Conservation (phyloP, 2,329 filamentous ascomycete species). For the Neoascochyta sp. region DNA sequence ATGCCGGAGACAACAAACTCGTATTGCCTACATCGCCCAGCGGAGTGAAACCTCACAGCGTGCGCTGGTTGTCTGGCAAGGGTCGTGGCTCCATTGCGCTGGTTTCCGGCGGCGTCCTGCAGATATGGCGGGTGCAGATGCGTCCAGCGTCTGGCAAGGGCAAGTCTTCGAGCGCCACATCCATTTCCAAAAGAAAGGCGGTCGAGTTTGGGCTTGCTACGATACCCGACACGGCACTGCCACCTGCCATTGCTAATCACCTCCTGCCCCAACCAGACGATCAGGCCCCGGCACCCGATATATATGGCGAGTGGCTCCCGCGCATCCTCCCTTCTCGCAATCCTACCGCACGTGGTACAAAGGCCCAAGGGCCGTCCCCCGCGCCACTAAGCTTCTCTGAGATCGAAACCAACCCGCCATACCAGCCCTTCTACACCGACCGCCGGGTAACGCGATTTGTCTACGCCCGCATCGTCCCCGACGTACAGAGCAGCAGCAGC, state of each 20-base stretch:
- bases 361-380: constrained; percentile 36
- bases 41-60: constrained; percentile 56
- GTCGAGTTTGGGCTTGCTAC: constrained; percentile 64
- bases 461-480: constrained; percentile 45
- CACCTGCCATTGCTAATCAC: constrained; percentile 30
- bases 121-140: constrained; percentile 59
- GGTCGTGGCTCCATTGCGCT: constrained; percentile 62
- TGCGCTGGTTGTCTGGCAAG: constrained; percentile 62
- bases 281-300: constrained; percentile 15
- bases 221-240: constrained; percentile 55
- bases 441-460: constrained; percentile 74
- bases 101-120: constrained; percentile 62
- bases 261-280: constrained; percentile 29
- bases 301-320: constrained; percentile 37
- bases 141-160: constrained; percentile 44
- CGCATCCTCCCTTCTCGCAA: constrained; percentile 29
- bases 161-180: constrained; percentile 39
- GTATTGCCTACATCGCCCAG: constrained; percentile 58
- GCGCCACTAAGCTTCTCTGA: constrained; percentile 64
- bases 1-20: constrained; percentile 71
- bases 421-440: constrained; percentile 94
- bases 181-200: constrained; percentile 55
- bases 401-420: constrained; percentile 92
- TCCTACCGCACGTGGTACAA: constrained; percentile 6
- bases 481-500: constrained; percentile 20